Conservation (phyloP, 441 rosid genomes). For the Gossypium aridum region DNA sequence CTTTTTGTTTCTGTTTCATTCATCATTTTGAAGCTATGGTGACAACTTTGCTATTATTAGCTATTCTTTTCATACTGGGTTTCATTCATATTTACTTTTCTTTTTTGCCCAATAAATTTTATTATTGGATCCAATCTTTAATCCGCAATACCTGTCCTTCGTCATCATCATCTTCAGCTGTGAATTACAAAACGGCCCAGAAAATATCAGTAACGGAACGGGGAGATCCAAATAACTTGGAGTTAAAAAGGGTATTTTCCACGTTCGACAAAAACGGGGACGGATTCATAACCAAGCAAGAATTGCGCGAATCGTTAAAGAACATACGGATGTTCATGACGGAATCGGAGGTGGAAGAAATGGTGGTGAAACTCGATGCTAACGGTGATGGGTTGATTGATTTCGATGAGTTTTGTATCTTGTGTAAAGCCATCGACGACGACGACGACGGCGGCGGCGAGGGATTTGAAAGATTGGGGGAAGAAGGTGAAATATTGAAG, state of each 20-base stretch:
- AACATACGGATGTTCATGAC: conserved; percentile 31
- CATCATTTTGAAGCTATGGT: conserved; percentile 11
- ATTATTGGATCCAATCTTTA: conserved; percentile 27
- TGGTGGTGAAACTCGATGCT: conserved; percentile 39
- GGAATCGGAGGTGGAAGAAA: conserved; percentile 42
- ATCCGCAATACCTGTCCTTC: background rate
- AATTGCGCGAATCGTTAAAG: conserved; percentile 38
- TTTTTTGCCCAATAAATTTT: conserved; percentile 25
- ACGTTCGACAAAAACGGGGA: conserved; percentile 56
- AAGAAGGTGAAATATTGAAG: conserved; percentile 22
- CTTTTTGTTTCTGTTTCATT: background rate
- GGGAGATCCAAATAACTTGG: background rate
- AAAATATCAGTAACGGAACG: background rate
- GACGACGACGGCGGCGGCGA: background rate
- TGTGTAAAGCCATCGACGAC: conserved; percentile 1
- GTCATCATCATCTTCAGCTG: background rate
- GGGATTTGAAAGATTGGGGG: background rate
- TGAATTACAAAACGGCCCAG: background rate
- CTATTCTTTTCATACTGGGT: conserved; percentile 26
- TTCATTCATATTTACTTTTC: conserved; percentile 22
- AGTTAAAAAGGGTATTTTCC: conserved; percentile 35
- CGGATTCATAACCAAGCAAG: conserved; percentile 50
- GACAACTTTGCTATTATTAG: conserved; percentile 14
- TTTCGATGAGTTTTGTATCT: conserved; percentile 42
- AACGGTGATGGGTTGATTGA: conserved; percentile 57